Evolutionary conservation across 176 grass and related monocot species (phyloP).

Genomic region (Tillandsia fasciculata): DNA sequence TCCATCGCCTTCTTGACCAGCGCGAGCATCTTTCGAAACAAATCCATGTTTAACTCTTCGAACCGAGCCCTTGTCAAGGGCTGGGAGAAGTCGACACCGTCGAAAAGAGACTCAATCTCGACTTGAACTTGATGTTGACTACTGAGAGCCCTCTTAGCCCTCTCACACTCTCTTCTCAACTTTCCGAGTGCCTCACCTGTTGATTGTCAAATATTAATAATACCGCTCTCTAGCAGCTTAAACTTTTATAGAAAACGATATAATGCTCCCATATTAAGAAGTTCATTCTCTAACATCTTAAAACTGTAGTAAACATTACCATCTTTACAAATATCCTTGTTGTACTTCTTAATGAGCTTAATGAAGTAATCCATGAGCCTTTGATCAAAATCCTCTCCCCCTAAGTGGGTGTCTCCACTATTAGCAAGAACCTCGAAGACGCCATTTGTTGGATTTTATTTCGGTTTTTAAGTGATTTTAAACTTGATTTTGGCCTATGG

Average conservation of each 20-base stretch:
- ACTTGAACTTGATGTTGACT: conserved; percentile 31
- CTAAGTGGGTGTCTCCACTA: background rate
- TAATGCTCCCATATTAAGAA: no score
- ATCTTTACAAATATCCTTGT: conserved; percentile 8
- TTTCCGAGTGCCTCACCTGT: conserved; percentile 6
- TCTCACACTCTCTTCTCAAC: conserved; percentile 30
- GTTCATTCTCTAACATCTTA: no score
- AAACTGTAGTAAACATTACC: no score
- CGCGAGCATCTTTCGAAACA: conserved; percentile 27
- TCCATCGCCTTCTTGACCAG: conserved; percentile 25
- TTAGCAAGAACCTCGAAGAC: background rate
- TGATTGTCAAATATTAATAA: no score
- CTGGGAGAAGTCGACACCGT: conserved; percentile 29
- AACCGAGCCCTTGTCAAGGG: conserved; percentile 30
- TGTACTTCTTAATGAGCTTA: conserved; percentile 21
- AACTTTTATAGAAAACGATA: no score
- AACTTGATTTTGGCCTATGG: no score
- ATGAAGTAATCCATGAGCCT: conserved; percentile 30
- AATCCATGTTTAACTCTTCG: conserved; percentile 37
- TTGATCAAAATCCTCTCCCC: conserved; percentile 31
- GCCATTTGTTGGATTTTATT: no score
- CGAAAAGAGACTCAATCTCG: conserved; percentile 26
- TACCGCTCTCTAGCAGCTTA: no score
- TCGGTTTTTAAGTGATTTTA: no score
- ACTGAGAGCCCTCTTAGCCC: conserved; percentile 31